Base-by-base conservation (phyloP, 352 stramenopile genomes). In the Globisporangium nagaii region DNA sequence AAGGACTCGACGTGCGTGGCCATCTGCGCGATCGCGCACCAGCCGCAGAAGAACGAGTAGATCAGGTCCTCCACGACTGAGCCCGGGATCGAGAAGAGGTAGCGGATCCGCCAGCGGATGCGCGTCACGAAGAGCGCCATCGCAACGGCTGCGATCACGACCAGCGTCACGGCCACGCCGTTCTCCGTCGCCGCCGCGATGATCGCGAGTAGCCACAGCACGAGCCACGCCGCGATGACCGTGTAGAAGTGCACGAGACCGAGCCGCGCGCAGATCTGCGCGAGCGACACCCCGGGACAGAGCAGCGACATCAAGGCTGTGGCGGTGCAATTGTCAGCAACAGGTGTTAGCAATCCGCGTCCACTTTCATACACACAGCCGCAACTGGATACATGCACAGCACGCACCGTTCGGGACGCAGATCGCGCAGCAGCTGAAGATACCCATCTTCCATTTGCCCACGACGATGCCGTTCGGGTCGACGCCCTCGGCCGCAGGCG, bases 61-160 rank as follows among this genome's bases (percentile, higher is more conserved):
- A 70, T 45, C 9, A 63, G 43, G 50, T 84, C 73, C 57, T 84
- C 66, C 4, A 68, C 39, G 20, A 67, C 53, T 9, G 63, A 69
- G 5, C 73, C 71, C 1, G 63, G 71, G 52, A 84, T 79, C 34
- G 66, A 76, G 45, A 84, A 82, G 6, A 84, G 52, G 56, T 72
- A 71, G 34, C 77, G 77, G 43, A 88, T 70, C 27, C 67, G 70
- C 47, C 65, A 84, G 15, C 75, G 75, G 28, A 83, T 65, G n/a
- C 69, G 70, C 31, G 68, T 66, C 22, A 72, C 62, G 35, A 70
- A 70, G 35, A 77, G 39, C 35, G 58, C 37, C 46, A 65, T 60
- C 41, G 70, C 19, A 22, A 75, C 40, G 20, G 19, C 56, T 43
- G 63, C 31, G 54, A 83, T 68, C n/a, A 78, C 60, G 24, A 52